Evolutionary conservation across 345 rosid species (phyloP), one percentile per base, ranked within the genome.

Genomic region (Hevea brasiliensis): DNA sequence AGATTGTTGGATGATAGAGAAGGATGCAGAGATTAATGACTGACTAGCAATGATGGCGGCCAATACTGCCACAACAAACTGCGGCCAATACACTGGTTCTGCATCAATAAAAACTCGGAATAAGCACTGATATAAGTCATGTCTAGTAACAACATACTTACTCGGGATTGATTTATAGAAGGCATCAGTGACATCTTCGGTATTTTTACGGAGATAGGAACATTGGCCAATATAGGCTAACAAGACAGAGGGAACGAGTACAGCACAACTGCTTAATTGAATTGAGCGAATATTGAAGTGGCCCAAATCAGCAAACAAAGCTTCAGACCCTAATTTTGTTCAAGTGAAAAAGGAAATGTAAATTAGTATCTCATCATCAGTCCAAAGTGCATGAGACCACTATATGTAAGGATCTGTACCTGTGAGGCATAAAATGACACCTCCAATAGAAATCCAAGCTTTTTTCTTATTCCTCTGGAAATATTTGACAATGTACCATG

Each of bases 1-100:
- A n/a, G 89, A 82, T 71, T 89, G 91, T 58, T 89, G 88, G 68
- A 87, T 76, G 18, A 86, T 85, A 0, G 91, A 84, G 81, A 85
- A 89, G 0, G 91, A 72, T 0, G 81, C 88, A 0, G 91, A 89
- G 42, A 85, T 89, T 81, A 87, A 77, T 0, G 91, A 86, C 56
- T 89, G 87, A 45, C 89, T 89, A 3, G 91, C 88, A 37, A 87
- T 80, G 66, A 85, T 81, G 2, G 93, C 37, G 1, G 88, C 88
- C 50, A 80, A 13, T 9, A 85, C 73, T 0, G 88, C 82, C 20
- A 87, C 40, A 37, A 77, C 72, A 53, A 89, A 87, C 83, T 81
- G 78, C 35, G 93, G 91, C 91, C 91, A 87, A 54, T 78, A 84
- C 9, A 85, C 3, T 27, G 69, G 11, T 12, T 35, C 89, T 86